These are phyloP conservation scores for Candida rishiriensis DNA, from an alignment of 805 yeast species.

Conservation along the genomic window DNA sequence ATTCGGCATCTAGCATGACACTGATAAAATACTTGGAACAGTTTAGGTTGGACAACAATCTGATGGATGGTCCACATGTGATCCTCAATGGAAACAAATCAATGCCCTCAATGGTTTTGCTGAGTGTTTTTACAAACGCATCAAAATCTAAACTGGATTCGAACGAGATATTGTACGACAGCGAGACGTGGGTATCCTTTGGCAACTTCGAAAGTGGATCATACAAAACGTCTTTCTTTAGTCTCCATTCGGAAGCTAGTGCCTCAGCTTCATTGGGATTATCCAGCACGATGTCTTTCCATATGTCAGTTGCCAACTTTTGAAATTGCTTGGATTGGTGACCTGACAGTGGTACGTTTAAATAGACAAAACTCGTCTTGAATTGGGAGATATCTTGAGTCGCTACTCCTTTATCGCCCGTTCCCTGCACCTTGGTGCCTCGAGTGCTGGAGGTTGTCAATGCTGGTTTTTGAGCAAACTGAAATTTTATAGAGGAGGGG, in stretches of 20 bases:
- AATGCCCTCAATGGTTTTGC: not conserved
- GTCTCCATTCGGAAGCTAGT: too few species aligned
- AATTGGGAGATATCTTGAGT: too few species aligned
- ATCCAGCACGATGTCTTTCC: constrained; percentile 1
- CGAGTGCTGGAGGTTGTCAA: too few species aligned
- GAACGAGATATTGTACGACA: constrained; percentile 17
- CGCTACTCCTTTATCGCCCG: too few species aligned
- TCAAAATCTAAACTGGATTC: not conserved
- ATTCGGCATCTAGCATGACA: constrained; percentile 8
- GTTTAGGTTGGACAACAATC: constrained; percentile 15
- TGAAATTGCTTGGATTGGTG: constrained; percentile 2
- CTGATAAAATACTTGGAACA: constrained; percentile 11
- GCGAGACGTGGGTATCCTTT: constrained; percentile 16
- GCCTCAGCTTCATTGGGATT: not conserved
- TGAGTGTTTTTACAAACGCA: not conserved
- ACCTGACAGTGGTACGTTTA: too few species aligned
- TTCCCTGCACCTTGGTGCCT: too few species aligned
- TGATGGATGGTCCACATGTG: constrained; percentile 2
- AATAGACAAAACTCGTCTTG: too few species aligned
- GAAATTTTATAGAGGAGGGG: too few species aligned
- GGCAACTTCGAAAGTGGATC: constrained; percentile 11
- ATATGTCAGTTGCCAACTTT: not conserved
- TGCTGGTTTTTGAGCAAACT: too few species aligned
- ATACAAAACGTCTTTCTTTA: constrained; percentile 4
- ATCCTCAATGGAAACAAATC: constrained; percentile 6